Conservation (phyloP, 2,329 filamentous ascomycete genomes). For the Celoporthe dispersa region DNA sequence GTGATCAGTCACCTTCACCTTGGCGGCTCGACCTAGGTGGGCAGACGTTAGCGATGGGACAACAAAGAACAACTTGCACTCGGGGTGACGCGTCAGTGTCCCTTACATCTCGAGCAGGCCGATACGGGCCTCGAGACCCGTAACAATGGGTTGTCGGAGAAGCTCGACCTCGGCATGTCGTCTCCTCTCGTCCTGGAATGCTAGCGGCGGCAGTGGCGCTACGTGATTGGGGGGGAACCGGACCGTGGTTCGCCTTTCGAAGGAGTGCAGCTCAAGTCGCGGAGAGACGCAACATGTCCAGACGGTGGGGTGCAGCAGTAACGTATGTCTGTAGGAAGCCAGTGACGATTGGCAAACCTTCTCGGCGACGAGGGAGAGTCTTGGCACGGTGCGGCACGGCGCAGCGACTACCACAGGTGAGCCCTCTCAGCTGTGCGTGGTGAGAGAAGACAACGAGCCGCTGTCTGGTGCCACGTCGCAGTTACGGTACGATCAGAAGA, state of each 20-base stretch:
- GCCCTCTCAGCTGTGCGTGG: not conserved
- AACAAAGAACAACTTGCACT: slow-evolving; percentile 4
- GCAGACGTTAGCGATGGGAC: slow-evolving; percentile 27
- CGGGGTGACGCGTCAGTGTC: slow-evolving; percentile 5
- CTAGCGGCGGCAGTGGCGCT: slow-evolving; percentile 2
- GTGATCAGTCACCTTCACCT: slow-evolving; percentile 72
- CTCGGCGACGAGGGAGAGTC: not conserved
- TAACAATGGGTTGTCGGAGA: slow-evolving; percentile 60
- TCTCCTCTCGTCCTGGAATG: not conserved
- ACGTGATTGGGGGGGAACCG: not conserved
- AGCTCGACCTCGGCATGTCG: slow-evolving; percentile 46
- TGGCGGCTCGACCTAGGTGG: slow-evolving; percentile 73
- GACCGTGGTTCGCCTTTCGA: not conserved
- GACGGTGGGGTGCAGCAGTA: not conserved
- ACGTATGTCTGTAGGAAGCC: not conserved
- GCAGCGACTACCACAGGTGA: not conserved
- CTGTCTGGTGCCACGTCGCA: not conserved
- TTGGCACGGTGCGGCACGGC: slow-evolving; percentile 3
- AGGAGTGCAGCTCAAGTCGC: not conserved
- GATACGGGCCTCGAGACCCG: slow-evolving; percentile 79
- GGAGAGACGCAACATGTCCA: not conserved
- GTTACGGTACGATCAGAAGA: not conserved
- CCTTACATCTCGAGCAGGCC: slow-evolving; percentile 75
- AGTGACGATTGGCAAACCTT: not conserved
- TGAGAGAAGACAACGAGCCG: not conserved